These are phyloP conservation scores for Aureobasidium musti DNA, from an alignment of 2,329 filamentous ascomycete species.

Conservation along the genomic window DNA sequence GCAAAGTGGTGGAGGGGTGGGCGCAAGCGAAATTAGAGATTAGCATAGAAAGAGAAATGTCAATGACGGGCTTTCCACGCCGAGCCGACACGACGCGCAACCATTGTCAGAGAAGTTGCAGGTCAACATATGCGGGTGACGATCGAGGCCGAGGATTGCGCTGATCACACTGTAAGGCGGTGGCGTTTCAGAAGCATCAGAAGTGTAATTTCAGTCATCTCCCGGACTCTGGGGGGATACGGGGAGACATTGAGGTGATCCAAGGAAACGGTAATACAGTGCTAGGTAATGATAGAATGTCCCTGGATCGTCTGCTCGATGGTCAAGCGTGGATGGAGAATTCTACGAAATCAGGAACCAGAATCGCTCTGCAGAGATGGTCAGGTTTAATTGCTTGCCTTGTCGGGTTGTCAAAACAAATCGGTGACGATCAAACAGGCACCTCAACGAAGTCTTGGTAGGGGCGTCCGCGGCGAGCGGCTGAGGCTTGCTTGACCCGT, in stretches of 20 bases:
- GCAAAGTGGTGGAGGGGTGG: background rate
- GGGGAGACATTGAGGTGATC: slow-evolving; percentile 3
- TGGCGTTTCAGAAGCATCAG: slow-evolving; percentile 23
- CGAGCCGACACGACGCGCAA: slow-evolving; percentile 17
- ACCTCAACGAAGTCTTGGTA: slow-evolving; percentile 14
- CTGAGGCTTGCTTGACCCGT: slow-evolving; percentile 20
- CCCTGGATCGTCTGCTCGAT: too few species aligned
- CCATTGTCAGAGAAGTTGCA: slow-evolving; percentile 16
- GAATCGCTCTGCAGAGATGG: background rate
- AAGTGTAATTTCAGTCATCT: slow-evolving; percentile 1
- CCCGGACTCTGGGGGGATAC: background rate
- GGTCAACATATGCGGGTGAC: slow-evolving; percentile 26
- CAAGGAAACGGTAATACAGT: background rate
- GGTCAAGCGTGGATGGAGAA: background rate
- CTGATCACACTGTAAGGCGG: slow-evolving; percentile 24
- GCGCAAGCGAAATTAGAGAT: slow-evolving; percentile 25
- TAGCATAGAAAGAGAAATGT: slow-evolving; percentile 25
- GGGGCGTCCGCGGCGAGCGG: slow-evolving; percentile 19
- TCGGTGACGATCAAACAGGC: slow-evolving; percentile 16
- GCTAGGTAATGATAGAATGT: background rate
- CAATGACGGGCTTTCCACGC: slow-evolving; percentile 17
- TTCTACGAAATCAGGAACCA: background rate
- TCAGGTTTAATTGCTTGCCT: background rate
- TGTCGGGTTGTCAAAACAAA: slow-evolving; percentile 7
- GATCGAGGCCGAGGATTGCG: slow-evolving; percentile 21